Evolutionary conservation across 768 basidiomycete genomes (phyloP).

Genomic region (Boletus eberwhitei): DNA sequence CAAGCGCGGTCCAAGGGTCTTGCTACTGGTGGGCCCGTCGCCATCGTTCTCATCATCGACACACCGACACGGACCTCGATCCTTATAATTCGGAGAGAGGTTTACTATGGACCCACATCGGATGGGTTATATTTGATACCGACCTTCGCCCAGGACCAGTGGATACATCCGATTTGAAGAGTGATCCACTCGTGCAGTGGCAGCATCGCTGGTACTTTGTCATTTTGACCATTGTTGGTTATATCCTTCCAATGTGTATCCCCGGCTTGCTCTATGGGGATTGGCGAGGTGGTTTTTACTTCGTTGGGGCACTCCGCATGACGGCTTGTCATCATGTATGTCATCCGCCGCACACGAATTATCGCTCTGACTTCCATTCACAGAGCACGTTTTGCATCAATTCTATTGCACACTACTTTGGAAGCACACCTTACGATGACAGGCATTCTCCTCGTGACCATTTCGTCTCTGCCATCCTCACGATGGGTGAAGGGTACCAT

Average conservation of each 20-base stretch:
- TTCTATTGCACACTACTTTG: conserved; percentile 83
- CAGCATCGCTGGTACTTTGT: conserved; percentile 73
- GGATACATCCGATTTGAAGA: conserved; percentile 69
- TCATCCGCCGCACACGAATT: conserved; percentile 14
- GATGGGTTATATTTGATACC: conserved; percentile 83
- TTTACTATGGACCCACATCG: conserved; percentile 74
- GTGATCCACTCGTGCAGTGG: conserved; percentile 69
- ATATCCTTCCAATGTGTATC: conserved; percentile 61
- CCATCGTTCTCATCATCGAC: conserved; percentile 79
- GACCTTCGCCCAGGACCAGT: conserved; percentile 65
- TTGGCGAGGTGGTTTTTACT: conserved; percentile 75
- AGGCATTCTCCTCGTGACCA: conserved; percentile 74
- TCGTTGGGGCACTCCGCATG: conserved; percentile 67
- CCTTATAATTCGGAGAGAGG: conserved; percentile 81
- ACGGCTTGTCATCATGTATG: conserved; percentile 79
- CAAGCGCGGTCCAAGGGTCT: conserved; percentile 83
- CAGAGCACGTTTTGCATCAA: conserved; percentile 88
- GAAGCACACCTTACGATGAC: conserved; percentile 80
- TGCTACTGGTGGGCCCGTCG: conserved; percentile 86
- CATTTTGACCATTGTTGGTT: conserved; percentile 65
- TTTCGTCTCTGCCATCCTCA: conserved; percentile 76
- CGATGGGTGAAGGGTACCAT: conserved; percentile 68
- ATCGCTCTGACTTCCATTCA: background rate
- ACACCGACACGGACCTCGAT: conserved; percentile 85
- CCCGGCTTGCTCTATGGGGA: conserved; percentile 74